Evolutionary conservation across 192 early-diverging fungal species (phyloP).

Genomic region (Polychytrium aggregatum): DNA sequence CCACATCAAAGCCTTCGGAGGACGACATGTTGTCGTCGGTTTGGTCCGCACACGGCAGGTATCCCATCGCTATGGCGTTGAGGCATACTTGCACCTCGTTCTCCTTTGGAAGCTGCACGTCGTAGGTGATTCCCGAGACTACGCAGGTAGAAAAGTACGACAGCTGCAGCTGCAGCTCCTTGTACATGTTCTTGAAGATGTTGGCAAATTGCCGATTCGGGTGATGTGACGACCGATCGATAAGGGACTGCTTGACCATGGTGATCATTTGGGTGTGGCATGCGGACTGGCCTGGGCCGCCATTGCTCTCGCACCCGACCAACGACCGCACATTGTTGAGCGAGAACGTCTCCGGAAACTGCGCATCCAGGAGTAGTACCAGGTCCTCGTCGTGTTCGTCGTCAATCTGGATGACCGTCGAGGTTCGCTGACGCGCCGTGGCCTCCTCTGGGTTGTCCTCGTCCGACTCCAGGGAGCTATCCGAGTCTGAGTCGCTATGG

Average conservation of each 20-base stretch:
- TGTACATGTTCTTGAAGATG: conserved; percentile 52
- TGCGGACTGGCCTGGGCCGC: conserved; percentile 5
- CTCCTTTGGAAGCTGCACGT: conserved; percentile 46
- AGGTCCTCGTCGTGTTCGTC: conserved; percentile 72
- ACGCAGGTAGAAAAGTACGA: conserved; percentile 52
- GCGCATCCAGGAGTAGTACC: conserved; percentile 32
- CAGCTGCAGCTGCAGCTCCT: conserved; percentile 52
- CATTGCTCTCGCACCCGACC: conserved; percentile 6
- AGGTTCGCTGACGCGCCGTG: conserved; percentile 9
- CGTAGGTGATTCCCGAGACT: conserved; percentile 50
- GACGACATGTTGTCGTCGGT: too few relatives aligned
- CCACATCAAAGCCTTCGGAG: too few relatives aligned
- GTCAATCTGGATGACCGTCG: conserved; percentile 65
- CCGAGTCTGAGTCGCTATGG: too few relatives aligned
- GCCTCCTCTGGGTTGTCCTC: conserved; percentile 25
- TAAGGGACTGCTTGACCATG: conserved; percentile 47
- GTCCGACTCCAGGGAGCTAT: conserved; percentile 24
- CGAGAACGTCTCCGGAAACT: conserved; percentile 47
- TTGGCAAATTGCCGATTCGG: conserved; percentile 62
- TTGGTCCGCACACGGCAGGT: too few relatives aligned
- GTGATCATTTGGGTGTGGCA: conserved; percentile 42
- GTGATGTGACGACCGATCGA: conserved; percentile 47
- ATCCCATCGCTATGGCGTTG: conserved; percentile 48
- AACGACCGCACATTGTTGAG: conserved; percentile 40
- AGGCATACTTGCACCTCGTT: conserved; percentile 53